Evolutionary conservation across 371 early-diverging fungal species (phyloP).

Genomic region (Saksenaea vasiformis): DNA sequence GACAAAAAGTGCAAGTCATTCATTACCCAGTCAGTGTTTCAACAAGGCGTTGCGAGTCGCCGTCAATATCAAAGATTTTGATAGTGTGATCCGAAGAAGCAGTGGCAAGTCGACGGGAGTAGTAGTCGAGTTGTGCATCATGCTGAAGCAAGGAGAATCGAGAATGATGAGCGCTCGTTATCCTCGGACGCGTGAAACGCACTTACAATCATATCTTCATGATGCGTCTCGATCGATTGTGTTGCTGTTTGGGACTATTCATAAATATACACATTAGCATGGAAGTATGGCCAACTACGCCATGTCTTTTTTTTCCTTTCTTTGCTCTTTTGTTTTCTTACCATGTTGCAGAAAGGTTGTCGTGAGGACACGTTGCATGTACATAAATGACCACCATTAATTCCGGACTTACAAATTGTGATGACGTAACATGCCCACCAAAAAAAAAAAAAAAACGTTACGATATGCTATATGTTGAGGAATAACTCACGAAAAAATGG

Average conservation of each 20-base stretch:
- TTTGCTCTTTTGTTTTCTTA: too few relatives aligned
- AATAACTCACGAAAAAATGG: too few relatives aligned
- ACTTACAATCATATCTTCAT: constrained; percentile 93
- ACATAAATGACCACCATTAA: too few relatives aligned
- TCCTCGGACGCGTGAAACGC: neutral
- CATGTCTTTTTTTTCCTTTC: too few relatives aligned
- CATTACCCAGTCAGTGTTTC: constrained; percentile 79
- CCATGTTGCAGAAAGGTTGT: too few relatives aligned
- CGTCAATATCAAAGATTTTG: constrained; percentile 89
- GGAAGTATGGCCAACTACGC: neutral
- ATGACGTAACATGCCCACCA: too few relatives aligned
- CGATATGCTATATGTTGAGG: too few relatives aligned
- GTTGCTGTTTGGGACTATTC: constrained; percentile 31
- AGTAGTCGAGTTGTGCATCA: constrained; percentile 98
- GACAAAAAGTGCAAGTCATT: too few relatives aligned
- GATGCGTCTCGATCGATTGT: constrained; percentile 85
- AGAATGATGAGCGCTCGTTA: constrained; percentile 1
- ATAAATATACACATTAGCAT: neutral
- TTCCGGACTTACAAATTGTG: too few relatives aligned
- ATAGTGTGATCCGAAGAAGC: constrained; percentile 96
- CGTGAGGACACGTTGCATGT: too few relatives aligned
- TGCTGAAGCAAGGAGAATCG: constrained; percentile 61
- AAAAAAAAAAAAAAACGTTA: too few relatives aligned
- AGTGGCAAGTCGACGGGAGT: constrained; percentile 94
- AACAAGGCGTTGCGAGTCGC: constrained; percentile 76